Evolutionary conservation across 192 early-diverging fungal species (phyloP).

Genomic region (Coemansia sp.): DNA sequence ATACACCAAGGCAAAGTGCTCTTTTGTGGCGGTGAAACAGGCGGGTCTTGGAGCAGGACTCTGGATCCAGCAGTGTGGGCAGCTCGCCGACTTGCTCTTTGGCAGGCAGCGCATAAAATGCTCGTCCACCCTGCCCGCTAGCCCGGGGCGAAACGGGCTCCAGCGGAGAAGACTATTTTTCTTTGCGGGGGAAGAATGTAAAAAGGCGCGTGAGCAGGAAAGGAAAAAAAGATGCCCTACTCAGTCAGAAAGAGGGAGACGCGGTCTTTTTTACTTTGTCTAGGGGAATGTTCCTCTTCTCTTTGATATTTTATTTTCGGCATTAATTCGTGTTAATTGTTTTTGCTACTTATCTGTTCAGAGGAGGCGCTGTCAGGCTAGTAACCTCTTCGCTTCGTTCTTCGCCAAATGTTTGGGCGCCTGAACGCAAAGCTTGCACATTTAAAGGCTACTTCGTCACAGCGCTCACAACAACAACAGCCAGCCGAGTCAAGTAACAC

Average conservation of each 20-base stretch:
- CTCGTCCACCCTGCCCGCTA: neutral
- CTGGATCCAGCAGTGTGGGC: neutral
- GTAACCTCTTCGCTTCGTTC: neutral
- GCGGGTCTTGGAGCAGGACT: neutral
- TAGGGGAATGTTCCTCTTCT: neutral
- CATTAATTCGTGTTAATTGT: neutral
- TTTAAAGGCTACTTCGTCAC: slow-evolving; percentile 43
- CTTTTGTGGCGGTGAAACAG: neutral
- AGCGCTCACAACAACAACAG: slow-evolving; percentile 33
- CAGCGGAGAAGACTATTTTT: neutral
- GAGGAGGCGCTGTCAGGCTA: neutral
- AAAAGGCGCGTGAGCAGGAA: slow-evolving; percentile 10
- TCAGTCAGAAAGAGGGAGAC: slow-evolving; percentile 2
- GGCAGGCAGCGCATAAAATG: too few relatives aligned
- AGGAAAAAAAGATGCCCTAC: neutral
- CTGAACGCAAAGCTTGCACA: slow-evolving; percentile 55
- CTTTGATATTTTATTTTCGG: neutral
- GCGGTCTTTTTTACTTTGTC: neutral
- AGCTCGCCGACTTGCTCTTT: neutral
- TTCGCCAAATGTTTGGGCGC: slow-evolving; percentile 52
- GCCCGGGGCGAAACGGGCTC: slow-evolving; percentile 1
- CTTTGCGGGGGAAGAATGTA: neutral
- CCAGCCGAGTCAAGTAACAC: slow-evolving; percentile 1
- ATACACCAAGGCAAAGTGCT: neutral
- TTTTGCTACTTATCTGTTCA: neutral